Conservation (phyloP, 768 basidiomycete species). For the Porpolomopsis calyptriformis region DNA sequence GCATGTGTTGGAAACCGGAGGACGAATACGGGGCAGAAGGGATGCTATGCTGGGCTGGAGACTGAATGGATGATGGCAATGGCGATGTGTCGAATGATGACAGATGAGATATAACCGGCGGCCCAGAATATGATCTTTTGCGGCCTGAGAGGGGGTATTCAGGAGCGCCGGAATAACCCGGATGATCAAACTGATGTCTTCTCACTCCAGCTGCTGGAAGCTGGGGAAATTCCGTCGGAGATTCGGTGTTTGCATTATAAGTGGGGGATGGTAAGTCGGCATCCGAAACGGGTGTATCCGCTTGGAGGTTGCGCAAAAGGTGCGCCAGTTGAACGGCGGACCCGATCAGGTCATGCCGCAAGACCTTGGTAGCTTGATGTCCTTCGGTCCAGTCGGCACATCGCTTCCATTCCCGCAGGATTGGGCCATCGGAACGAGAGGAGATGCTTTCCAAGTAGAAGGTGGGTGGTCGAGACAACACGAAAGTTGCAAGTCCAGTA, state of each 20-base stretch:
- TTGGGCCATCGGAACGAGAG: conserved; percentile 20
- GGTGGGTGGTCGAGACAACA: conserved; percentile 53
- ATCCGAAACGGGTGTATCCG: conserved; percentile 22
- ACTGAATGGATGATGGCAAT: neutral
- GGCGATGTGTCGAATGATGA: neutral
- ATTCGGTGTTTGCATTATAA: conserved; percentile 21
- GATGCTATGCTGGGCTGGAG: neutral
- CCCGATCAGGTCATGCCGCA: conserved; percentile 58
- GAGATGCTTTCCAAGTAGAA: conserved; percentile 54
- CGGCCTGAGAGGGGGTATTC: conserved; percentile 15
- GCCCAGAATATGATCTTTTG: conserved; percentile 23
- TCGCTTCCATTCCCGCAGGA: conserved; percentile 44
- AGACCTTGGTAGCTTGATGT: conserved; percentile 50
- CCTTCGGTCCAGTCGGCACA: conserved; percentile 73
- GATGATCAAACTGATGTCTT: conserved; percentile 20
- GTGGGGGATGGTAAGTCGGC: conserved; percentile 27
- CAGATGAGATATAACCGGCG: neutral
- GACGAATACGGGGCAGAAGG: neutral
- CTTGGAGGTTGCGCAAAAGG: conserved; percentile 38
- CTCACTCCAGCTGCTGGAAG: conserved; percentile 26
- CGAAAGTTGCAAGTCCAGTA: conserved; percentile 49
- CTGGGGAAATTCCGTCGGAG: conserved; percentile 29
- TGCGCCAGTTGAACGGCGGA: conserved; percentile 50
- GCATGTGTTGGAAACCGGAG: neutral
- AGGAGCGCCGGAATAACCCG: conserved; percentile 14